These are phyloP conservation scores for Hypocreales sp. DNA, from an alignment of 2,329 filamentous ascomycete genomes.

Conservation along the genomic window DNA sequence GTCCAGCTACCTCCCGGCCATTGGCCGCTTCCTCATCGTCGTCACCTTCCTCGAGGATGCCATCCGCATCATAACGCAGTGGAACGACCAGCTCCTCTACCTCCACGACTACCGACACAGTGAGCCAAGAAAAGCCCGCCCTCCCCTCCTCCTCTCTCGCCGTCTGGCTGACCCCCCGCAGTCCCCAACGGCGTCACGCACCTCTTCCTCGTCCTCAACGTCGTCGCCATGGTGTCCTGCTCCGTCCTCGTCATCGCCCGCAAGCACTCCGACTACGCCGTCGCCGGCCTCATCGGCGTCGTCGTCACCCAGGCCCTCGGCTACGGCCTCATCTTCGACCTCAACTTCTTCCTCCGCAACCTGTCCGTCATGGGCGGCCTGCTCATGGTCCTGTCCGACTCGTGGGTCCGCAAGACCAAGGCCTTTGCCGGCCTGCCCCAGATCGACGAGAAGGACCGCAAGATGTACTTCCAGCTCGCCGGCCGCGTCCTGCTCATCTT, in stretches of 20 bases:
- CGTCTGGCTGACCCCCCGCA: conserved; percentile 18
- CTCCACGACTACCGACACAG: conserved; percentile 85
- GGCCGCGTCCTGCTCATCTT: conserved; percentile 93
- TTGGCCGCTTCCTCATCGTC: conserved; percentile 94
- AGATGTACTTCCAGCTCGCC: conserved; percentile 99
- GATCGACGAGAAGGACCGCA: conserved; percentile 97
- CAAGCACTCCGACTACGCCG: conserved; percentile 86
- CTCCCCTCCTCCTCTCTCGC: not conserved
- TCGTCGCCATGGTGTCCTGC: conserved; percentile 71
- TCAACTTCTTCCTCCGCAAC: conserved; percentile 99
- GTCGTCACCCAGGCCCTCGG: conserved; percentile 88
- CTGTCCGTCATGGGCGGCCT: conserved; percentile 93
- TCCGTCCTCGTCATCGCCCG: conserved; percentile 79
- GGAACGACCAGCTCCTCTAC: conserved; percentile 87
- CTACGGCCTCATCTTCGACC: conserved; percentile 94
- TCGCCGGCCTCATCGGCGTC: conserved; percentile 76
- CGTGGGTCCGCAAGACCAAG: conserved; percentile 95
- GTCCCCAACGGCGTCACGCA: conserved; percentile 83
- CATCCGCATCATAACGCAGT: conserved; percentile 92
- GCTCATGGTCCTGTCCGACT: conserved; percentile 95
- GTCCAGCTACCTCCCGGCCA: conserved; percentile 73
- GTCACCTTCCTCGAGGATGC: conserved; percentile 98
- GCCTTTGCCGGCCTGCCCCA: conserved; percentile 87
- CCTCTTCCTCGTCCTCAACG: conserved; percentile 81
- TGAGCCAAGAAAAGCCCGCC: conserved; percentile 30